These are phyloP conservation scores for Moricandia arvensis DNA, from an alignment of 345 rosid genomes.

Conservation along the genomic window DNA sequence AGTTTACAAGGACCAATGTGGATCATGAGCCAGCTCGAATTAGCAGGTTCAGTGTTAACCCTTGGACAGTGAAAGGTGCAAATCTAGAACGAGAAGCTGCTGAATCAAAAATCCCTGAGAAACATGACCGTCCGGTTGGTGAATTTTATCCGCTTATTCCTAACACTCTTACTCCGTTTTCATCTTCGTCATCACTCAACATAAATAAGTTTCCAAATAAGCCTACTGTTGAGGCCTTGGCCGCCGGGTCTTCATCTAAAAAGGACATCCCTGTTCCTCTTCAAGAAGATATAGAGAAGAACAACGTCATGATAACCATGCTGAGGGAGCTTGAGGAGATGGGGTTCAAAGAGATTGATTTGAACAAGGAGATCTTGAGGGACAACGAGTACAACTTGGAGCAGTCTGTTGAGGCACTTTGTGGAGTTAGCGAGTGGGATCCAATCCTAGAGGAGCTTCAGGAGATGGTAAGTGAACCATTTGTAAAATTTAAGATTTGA, in stretches of 20 bases:
- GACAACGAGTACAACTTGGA: slow-evolving; percentile 68
- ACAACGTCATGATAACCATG: slow-evolving; percentile 46
- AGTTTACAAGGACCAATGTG: slow-evolving; percentile 21
- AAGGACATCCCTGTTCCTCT: slow-evolving; percentile 22
- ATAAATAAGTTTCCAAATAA: slow-evolving; percentile 46
- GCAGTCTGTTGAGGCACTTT: slow-evolving; percentile 73
- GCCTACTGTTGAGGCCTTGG: slow-evolving; percentile 21
- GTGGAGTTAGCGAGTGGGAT: slow-evolving; percentile 85
- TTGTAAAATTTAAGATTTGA: neutral
- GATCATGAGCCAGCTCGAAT: slow-evolving; percentile 18
- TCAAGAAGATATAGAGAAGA: slow-evolving; percentile 29
- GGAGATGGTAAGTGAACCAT: slow-evolving; percentile 68
- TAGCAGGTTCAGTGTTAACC: slow-evolving; percentile 16
- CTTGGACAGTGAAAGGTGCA: slow-evolving; percentile 2
- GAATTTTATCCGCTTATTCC: slow-evolving; percentile 33
- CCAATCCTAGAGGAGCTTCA: slow-evolving; percentile 79
- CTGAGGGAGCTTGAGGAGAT: slow-evolving; percentile 85
- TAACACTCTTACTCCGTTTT: slow-evolving; percentile 7
- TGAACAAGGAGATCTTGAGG: slow-evolving; percentile 86
- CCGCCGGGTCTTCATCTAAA: slow-evolving; percentile 15
- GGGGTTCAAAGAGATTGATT: slow-evolving; percentile 92
- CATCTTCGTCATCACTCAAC: slow-evolving; percentile 44
- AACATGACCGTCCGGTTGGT: slow-evolving; percentile 43
- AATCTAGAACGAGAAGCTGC: slow-evolving; percentile 34
- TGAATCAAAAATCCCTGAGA: slow-evolving; percentile 42